A percentile compares a stretch with the other conserved stretches of the same genome.
phyloP scores from a whole-genome alignment of 495 filamentous ascomycete species.

The Hamigera avellanea region DNA sequence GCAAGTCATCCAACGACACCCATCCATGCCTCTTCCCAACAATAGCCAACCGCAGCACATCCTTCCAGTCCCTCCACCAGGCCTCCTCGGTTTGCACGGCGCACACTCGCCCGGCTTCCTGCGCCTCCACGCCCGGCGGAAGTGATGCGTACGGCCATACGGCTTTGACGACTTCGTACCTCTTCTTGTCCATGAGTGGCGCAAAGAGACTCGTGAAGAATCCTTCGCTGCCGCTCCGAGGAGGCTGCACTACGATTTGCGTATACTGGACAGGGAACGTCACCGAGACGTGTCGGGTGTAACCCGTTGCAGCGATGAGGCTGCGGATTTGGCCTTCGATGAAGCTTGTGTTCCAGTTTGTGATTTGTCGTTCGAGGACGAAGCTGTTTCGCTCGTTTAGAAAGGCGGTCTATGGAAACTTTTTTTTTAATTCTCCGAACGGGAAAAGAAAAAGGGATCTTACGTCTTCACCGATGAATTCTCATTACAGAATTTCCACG shows the following conservation, averaged over 20 bases:
- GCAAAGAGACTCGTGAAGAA: slow-evolving; percentile 9
- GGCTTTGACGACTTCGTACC: slow-evolving; percentile 37
- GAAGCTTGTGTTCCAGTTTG: slow-evolving; percentile 39
- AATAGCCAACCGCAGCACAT: slow-evolving; percentile 30
- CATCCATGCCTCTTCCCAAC: slow-evolving; percentile 32
- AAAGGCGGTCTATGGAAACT: too few species aligned
- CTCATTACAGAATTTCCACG: slow-evolving; percentile 34
- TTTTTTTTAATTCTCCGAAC: too few species aligned
- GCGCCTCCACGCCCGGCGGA: slow-evolving; percentile 2
- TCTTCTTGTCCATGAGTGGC: slow-evolving; percentile 32
- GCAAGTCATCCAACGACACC: slow-evolving; percentile 40
- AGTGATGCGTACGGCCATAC: slow-evolving; percentile 20
- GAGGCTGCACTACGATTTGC: slow-evolving; percentile 34
- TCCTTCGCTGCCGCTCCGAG: slow-evolving; percentile 18
- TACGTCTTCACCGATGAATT: slow-evolving; percentile 27
- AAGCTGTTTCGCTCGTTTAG: slow-evolving; percentile 16
- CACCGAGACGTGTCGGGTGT: slow-evolving; percentile 35
- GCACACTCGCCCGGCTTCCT: slow-evolving; percentile 10
- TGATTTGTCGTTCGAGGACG: slow-evolving; percentile 33
- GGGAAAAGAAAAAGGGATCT: not conserved
- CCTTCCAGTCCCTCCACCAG: slow-evolving; percentile 42
- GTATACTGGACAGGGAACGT: slow-evolving; percentile 39
- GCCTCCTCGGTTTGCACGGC: slow-evolving; percentile 39
- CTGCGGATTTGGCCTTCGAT: slow-evolving; percentile 39
- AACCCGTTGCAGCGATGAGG: slow-evolving; percentile 30